Percentiles rank a stretch among this genome's conserved stretches.
These are phyloP conservation scores for Colletotrichum somersetense DNA, from an alignment of 2,329 filamentous ascomycete species.

Conservation along the genomic window DNA sequence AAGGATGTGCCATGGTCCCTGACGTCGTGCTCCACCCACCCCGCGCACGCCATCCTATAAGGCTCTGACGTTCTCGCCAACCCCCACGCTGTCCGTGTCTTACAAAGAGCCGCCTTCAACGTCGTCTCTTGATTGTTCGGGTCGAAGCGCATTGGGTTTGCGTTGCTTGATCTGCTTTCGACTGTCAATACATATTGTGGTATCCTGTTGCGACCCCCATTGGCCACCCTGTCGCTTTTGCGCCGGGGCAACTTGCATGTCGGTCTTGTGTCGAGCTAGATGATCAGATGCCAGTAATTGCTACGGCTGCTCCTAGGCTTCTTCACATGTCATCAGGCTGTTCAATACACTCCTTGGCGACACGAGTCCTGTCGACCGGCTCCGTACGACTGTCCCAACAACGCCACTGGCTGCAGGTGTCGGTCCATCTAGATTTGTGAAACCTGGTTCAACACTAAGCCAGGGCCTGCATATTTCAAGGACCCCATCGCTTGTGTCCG, in stretches of 20 bases:
- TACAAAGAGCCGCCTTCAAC: slow-evolving; percentile 31
- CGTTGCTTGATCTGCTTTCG: background rate
- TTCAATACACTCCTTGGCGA: background rate
- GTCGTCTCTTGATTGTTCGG: slow-evolving; percentile 29
- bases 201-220: background rate
- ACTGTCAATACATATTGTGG: too few relatives aligned
- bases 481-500: background rate
- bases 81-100: slow-evolving; percentile 34
- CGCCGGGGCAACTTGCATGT: background rate
- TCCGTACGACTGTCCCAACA: background rate
- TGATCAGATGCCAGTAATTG: background rate
- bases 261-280: background rate
- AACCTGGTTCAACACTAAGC: background rate
- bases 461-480: background rate
- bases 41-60: slow-evolving; percentile 42
- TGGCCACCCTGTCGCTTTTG: background rate
- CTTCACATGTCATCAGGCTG: background rate
- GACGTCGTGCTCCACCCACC: slow-evolving; percentile 33
- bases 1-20: slow-evolving; percentile 39
- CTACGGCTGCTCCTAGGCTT: too few relatives aligned
- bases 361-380: too few relatives aligned
- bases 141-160: background rate
- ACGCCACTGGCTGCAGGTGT: background rate
- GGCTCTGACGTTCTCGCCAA: slow-evolving; percentile 40
- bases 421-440: background rate